Conservation (phyloP, 2,329 filamentous ascomycete species). For the Fusarium denticulatum region DNA sequence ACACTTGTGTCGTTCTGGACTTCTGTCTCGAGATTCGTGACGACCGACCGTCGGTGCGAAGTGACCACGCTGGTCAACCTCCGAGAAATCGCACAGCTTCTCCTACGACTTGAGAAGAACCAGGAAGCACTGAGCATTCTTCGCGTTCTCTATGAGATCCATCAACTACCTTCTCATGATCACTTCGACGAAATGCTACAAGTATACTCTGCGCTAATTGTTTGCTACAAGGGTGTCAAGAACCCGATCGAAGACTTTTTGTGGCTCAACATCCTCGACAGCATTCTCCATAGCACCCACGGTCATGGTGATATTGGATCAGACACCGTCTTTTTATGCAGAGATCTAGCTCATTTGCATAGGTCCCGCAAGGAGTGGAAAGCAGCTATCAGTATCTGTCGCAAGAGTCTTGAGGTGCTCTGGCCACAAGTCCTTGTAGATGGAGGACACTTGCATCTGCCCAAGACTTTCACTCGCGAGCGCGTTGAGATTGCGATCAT, state of each 20-base stretch:
- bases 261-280: not conserved
- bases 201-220: fast-evolving
- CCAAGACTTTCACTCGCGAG: not conserved
- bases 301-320: not conserved
- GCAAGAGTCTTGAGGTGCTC: not conserved
- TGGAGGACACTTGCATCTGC: not conserved
- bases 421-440: not conserved
- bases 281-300: not conserved
- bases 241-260: not conserved
- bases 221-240: not conserved
- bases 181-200: not conserved
- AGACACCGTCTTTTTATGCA: not conserved
- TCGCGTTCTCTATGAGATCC: not conserved
- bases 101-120: not conserved
- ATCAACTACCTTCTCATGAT: not conserved
- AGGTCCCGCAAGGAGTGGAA: not conserved
- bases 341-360: not conserved
- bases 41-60: not conserved
- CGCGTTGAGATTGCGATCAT: not conserved
- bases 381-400: not conserved
- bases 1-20: not conserved
- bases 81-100: not conserved
- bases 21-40: not conserved
- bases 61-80: not conserved
- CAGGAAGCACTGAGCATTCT: not conserved